A percentile compares a stretch with the other conserved stretches of the same genome.
These are phyloP conservation scores for Mycosphaerella sp. DNA, from an alignment of 2,329 filamentous ascomycete species.

Conservation along the genomic window DNA sequence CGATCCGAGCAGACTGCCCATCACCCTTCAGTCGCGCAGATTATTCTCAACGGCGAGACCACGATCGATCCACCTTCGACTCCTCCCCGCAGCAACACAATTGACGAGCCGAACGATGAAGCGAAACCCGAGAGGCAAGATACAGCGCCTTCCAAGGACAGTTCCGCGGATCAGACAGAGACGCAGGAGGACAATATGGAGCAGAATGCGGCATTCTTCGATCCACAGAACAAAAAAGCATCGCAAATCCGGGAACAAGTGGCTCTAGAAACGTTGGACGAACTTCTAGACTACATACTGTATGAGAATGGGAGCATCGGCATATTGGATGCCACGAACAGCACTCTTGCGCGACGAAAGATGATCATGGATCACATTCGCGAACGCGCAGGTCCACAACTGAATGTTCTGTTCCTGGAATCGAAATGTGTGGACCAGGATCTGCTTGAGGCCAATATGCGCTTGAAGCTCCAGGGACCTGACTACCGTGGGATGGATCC, in stretches of 20 bases:
- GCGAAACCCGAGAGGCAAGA: conserved; percentile 26
- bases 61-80: conserved; percentile 34
- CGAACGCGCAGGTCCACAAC: conserved; percentile 69
- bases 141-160: conserved; percentile 18
- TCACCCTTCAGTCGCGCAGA: conserved; percentile 45
- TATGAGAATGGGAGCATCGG: conserved; percentile 78
- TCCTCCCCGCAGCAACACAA: conserved; percentile 18
- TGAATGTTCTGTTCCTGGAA: conserved; percentile 92
- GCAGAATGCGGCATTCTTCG: conserved; percentile 89
- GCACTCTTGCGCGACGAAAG: conserved; percentile 78
- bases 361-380: conserved; percentile 71
- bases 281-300: conserved; percentile 84
- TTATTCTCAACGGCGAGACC: conserved; percentile 54
- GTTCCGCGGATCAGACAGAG: conserved; percentile 13
- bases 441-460: conserved; percentile 92
- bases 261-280: conserved; percentile 85
- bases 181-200: conserved; percentile 56
- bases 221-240: conserved; percentile 78
- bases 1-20: conserved; percentile 13
- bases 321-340: conserved; percentile 96
- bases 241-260: conserved; percentile 83
- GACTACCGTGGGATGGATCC: conserved; percentile 96
- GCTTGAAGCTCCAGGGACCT: conserved; percentile 87
- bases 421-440: conserved; percentile 82
- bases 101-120: conserved; percentile 9